Conservation (phyloP, 2,329 filamentous ascomycete genomes). For the Basipetospora chlamydospora region DNA sequence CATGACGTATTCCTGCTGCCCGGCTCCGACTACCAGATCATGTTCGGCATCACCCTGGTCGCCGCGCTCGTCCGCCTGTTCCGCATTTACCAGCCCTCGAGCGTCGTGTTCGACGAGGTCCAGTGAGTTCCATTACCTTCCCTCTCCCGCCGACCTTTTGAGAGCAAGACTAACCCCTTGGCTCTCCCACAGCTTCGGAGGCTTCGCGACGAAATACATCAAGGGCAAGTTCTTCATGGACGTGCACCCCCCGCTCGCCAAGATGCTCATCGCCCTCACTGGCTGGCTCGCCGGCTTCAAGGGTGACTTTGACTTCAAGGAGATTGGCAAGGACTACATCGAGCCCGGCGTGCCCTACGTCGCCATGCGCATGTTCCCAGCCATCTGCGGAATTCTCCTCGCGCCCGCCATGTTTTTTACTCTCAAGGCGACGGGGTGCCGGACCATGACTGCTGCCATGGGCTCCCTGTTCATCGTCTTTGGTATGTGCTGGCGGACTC, state of each 20-base stretch:
- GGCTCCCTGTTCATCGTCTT: constrained; percentile 83
- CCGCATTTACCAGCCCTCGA: constrained; percentile 89
- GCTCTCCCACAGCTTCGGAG: constrained; percentile 59
- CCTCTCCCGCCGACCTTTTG: background rate
- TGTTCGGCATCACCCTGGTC: constrained; percentile 58
- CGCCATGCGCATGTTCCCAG: constrained; percentile 88
- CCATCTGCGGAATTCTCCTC: constrained; percentile 73
- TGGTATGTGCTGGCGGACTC: constrained; percentile 39
- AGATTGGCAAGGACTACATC: constrained; percentile 97
- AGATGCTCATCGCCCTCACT: constrained; percentile 88
- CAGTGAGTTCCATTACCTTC: constrained; percentile 52
- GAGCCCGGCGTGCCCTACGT: constrained; percentile 94
- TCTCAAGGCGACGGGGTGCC: constrained; percentile 79
- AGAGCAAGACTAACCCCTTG: background rate
- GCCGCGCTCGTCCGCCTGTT: constrained; percentile 75
- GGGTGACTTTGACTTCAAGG: constrained; percentile 96
- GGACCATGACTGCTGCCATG: constrained; percentile 68
- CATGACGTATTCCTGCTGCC: constrained; percentile 87
- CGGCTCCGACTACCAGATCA: constrained; percentile 64
- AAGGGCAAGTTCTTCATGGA: constrained; percentile 99
- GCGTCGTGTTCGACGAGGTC: constrained; percentile 97
- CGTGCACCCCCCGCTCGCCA: constrained; percentile 93
- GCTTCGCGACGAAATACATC: constrained; percentile 97
- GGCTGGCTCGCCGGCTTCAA: constrained; percentile 93
- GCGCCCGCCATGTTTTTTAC: constrained; percentile 92